These are phyloP conservation scores for Taiwanofungus camphoratus DNA, from an alignment of 1,284 basidiomycete genomes.

Conservation along the genomic window DNA sequence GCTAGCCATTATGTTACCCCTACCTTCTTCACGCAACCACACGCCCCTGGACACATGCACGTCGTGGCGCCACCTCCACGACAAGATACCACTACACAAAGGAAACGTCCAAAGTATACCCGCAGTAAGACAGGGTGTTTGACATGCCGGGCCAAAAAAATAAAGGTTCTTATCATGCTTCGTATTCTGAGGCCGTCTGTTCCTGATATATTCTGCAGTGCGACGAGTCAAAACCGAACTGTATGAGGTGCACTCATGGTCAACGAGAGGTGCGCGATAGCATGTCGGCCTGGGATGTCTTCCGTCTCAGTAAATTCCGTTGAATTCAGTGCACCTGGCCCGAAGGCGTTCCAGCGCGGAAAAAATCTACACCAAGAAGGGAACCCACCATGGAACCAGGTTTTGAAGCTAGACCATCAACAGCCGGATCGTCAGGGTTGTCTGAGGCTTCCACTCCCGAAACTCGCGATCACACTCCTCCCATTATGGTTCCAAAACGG, in stretches of 20 bases:
- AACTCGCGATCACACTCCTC: constrained; percentile 55
- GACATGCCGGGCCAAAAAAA: constrained; percentile 82
- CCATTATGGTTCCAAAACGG: constrained; percentile 39
- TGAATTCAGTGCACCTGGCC: constrained; percentile 72
- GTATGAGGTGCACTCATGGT: constrained; percentile 73
- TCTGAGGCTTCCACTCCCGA: constrained; percentile 62
- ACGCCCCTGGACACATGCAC: constrained; percentile 38
- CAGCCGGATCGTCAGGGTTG: constrained; percentile 55
- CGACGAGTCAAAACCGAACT: constrained; percentile 76
- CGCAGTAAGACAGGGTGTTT: constrained; percentile 81
- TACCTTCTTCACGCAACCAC: constrained; percentile 41
- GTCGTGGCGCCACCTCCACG: constrained; percentile 41
- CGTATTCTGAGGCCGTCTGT: too few relatives aligned
- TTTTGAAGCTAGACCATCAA: constrained; percentile 51
- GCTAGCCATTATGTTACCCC: constrained; percentile 38
- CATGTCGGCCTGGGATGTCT: constrained; percentile 7
- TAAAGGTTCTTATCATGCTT: constrained; percentile 57
- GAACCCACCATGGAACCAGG: constrained; percentile 33
- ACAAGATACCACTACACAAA: constrained; percentile 44
- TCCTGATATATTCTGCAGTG: constrained; percentile 61
- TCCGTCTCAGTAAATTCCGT: constrained; percentile 15
- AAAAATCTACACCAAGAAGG: constrained; percentile 42
- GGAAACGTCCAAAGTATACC: constrained; percentile 82
- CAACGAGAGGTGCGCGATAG: constrained; percentile 59
- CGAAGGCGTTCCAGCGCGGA: constrained; percentile 58